Percentiles rank a stretch among this genome's conserved stretches.
phyloP scores from a whole-genome alignment of 2,329 filamentous ascomycete genomes.

The Penicillium sp. region DNA sequence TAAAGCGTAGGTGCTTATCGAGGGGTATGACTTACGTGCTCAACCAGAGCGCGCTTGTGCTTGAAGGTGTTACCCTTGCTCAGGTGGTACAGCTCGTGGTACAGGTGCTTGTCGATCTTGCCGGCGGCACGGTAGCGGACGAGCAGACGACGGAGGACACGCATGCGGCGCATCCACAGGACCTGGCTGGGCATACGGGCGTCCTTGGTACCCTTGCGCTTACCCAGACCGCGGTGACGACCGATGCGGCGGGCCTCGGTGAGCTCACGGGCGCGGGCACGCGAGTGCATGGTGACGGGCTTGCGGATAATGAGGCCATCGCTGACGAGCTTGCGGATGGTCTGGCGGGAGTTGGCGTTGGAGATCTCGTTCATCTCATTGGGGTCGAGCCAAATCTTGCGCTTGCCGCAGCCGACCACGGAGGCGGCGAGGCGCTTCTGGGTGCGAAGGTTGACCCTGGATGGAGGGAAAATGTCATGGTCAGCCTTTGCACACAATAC shows the following conservation, averaged over 20 bases:
- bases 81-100: conserved; percentile 99
- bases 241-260: conserved; percentile 91
- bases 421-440: conserved; percentile 99
- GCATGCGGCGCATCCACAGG: conserved; percentile 99
- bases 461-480: conserved; percentile 28
- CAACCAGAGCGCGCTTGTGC: conserved; percentile 99
- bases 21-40: conserved; percentile 72
- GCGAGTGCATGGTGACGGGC: conserved; percentile 99
- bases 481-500: conserved; percentile 29
- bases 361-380: conserved; percentile 99
- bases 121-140: conserved; percentile 99
- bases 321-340: conserved; percentile 97
- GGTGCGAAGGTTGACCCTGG: conserved; percentile 98
- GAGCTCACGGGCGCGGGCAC: conserved; percentile 90
- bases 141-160: conserved; percentile 96
- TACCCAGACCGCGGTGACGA: conserved; percentile 98
- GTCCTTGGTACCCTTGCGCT: conserved; percentile 99
- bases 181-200: conserved; percentile 99
- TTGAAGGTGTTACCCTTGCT: conserved; percentile 99
- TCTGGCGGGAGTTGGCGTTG: conserved; percentile 99
- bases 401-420: conserved; percentile 97
- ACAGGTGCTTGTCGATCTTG: conserved; percentile 99
- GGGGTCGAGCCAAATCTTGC: conserved; percentile 99
- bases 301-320: conserved; percentile 99
- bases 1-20: not conserved